These are phyloP conservation scores for Arxiozyma bovina DNA, from an alignment of 1,139 yeast species.

Conservation along the genomic window DNA sequence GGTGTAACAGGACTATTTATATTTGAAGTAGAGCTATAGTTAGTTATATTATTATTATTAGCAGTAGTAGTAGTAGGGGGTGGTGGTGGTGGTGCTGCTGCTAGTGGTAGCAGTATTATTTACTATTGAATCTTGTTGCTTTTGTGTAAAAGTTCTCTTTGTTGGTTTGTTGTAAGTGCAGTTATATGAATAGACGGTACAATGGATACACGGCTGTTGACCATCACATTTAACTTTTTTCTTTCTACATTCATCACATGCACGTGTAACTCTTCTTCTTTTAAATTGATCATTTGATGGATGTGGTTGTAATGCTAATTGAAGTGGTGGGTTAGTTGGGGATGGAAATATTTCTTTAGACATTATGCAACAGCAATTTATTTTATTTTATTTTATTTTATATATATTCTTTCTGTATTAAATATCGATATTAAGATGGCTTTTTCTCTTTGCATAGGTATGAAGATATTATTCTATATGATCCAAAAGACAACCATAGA, in stretches of 20 bases:
- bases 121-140: not conserved
- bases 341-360: not conserved
- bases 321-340: not conserved
- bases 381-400: not conserved
- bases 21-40: not conserved
- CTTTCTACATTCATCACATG: slow-evolving; percentile 79
- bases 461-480: too few relatives aligned
- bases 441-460: too few relatives aligned
- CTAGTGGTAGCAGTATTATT: not conserved
- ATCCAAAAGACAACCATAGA: too few relatives aligned
- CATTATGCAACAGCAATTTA: not conserved
- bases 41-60: not conserved
- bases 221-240: slow-evolving; percentile 93
- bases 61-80: not conserved
- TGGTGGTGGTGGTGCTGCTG: not conserved
- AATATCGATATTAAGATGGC: too few relatives aligned
- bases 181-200: slow-evolving; percentile 76
- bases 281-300: slow-evolving; percentile 32
- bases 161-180: slow-evolving; percentile 77
- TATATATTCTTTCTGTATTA: not conserved
- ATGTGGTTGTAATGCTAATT: not conserved
- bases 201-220: slow-evolving; percentile 85
- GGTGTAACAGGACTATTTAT: not conserved
- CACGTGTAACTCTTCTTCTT: slow-evolving; percentile 77
- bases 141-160: slow-evolving; percentile 37